These are phyloP conservation scores for Gentiana macrophylla DNA, from an alignment of 257 asterid genomes.

Conservation along the genomic window DNA sequence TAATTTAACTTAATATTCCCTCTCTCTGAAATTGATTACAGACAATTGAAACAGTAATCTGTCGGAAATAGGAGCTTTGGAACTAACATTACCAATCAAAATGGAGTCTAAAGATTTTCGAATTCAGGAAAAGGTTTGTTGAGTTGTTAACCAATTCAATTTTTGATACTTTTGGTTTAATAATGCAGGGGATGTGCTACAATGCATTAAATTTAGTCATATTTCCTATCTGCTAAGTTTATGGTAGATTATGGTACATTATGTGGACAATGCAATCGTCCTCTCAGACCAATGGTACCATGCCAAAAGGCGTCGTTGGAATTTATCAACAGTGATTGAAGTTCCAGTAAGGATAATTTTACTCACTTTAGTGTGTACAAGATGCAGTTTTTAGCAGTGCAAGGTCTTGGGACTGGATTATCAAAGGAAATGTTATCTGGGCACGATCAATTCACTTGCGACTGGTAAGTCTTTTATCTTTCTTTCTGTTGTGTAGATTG, in stretches of 20 bases:
- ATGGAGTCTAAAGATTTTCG: conserved; percentile 17
- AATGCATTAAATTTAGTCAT: no score
- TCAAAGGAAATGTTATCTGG: conserved; percentile 26
- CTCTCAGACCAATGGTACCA: no score
- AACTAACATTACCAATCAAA: conserved; percentile 27
- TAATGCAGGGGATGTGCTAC: neutral
- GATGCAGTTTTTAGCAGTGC: conserved; percentile 30
- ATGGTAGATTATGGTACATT: no score
- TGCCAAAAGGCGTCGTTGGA: no score
- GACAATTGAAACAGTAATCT: conserved; percentile 29
- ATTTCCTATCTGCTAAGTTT: no score
- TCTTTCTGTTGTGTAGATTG: no score
- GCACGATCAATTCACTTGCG: conserved; percentile 53
- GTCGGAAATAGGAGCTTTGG: conserved; percentile 38
- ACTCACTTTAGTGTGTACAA: conserved; percentile 5
- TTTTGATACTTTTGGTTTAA: neutral
- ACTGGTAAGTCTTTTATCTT: conserved; percentile 37
- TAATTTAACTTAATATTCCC: no score
- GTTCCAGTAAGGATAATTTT: neutral
- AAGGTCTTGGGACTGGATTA: conserved; percentile 28
- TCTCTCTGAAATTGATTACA: conserved; percentile 10
- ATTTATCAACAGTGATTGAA: neutral
- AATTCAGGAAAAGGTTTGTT: conserved; percentile 34
- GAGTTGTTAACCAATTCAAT: neutral
- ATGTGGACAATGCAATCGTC: no score